A percentile compares a stretch with the other conserved stretches of the same genome.
Evolutionary conservation across 192 early-diverging fungal species (phyloP).

Genomic region (Coemansia sp.): DNA sequence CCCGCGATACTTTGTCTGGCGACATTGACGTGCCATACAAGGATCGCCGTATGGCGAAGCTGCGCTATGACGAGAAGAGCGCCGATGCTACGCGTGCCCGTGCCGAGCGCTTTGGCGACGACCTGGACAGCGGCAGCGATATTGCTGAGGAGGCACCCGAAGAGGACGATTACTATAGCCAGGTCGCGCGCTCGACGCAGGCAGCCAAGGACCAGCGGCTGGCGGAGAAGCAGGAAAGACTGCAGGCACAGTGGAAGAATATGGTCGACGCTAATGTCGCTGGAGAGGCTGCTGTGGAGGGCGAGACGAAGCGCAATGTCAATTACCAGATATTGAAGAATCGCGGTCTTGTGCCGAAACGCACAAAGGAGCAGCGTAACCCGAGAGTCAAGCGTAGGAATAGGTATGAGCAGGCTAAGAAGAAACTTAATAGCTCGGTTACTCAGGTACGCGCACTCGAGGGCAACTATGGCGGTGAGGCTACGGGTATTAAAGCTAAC

Average conservation of each 20-base stretch:
- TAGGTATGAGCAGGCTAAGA: constrained; percentile 88
- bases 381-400: constrained; percentile 90
- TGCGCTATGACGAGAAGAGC: constrained; percentile 36
- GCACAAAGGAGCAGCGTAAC: constrained; percentile 93
- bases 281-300: constrained; percentile 55
- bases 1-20: constrained; percentile 61
- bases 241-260: constrained; percentile 40
- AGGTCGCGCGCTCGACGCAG: constrained; percentile 56
- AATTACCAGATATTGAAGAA: constrained; percentile 94
- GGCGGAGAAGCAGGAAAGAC: constrained; percentile 59
- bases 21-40: constrained; percentile 86
- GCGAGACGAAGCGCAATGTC: constrained; percentile 74
- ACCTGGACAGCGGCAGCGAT: constrained; percentile 60
- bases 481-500: constrained; percentile 89
- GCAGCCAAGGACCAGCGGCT: constrained; percentile 50
- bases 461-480: constrained; percentile 88
- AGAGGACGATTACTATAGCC: constrained; percentile 63
- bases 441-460: constrained; percentile 71
- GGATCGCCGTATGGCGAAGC: constrained; percentile 45
- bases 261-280: constrained; percentile 54
- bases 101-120: constrained; percentile 46
- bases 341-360: constrained; percentile 90
- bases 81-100: constrained; percentile 17
- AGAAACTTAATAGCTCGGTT: constrained; percentile 83
- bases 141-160: constrained; percentile 37